These are phyloP conservation scores for Arthrobotrys sphaeroides DNA, from an alignment of 2,329 filamentous ascomycete species.

Conservation along the genomic window DNA sequence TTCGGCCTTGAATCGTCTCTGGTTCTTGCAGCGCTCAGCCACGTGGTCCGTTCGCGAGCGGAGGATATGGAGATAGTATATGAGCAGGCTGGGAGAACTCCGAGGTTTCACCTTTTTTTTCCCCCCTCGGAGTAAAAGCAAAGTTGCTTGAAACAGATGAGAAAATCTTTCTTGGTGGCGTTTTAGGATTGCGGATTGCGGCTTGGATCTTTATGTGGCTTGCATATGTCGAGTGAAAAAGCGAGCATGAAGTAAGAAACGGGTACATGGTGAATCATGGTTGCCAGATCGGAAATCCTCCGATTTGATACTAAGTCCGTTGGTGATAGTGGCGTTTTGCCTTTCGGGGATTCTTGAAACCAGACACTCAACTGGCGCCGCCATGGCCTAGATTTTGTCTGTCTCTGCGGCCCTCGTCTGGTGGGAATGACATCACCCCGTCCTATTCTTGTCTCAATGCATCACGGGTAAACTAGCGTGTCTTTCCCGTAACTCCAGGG, in stretches of 20 bases:
- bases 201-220: conserved; percentile 20
- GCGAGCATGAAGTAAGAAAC: background rate
- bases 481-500: conserved; percentile 11
- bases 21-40: conserved; percentile 20
- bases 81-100: conserved; percentile 13
- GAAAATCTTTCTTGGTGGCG: conserved; percentile 2
- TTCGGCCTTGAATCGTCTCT: conserved; percentile 30
- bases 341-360: conserved; percentile 12
- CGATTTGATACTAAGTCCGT: conserved; percentile 11
- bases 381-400: background rate
- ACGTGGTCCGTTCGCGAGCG: conserved; percentile 18
- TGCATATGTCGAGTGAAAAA: conserved; percentile 7
- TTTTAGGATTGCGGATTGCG: conserved; percentile 11
- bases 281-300: background rate
- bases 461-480: background rate
- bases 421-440: background rate
- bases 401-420: background rate
- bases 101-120: background rate
- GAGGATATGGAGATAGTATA: conserved; percentile 14
- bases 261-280: background rate
- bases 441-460: background rate
- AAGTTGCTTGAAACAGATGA: background rate
- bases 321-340: background rate
- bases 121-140: background rate
- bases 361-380: background rate